phyloP scores from a whole-genome alignment of 768 basidiomycete species.

The Boletales sp. region DNA sequence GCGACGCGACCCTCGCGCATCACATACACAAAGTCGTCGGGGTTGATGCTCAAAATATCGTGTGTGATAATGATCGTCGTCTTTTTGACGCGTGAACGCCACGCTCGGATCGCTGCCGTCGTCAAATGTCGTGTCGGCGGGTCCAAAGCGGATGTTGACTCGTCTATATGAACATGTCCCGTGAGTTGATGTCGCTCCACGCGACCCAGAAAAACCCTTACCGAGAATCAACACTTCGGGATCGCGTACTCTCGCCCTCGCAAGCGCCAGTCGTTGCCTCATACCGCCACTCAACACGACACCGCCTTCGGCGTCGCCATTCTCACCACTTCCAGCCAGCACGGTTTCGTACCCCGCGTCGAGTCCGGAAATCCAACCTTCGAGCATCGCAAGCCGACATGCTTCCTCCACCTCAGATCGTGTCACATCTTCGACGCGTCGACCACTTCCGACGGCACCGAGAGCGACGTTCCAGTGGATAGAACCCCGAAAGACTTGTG shows the following conservation, averaged over 20 bases:
- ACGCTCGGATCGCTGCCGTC: constrained; percentile 64
- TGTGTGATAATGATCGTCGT: constrained; percentile 74
- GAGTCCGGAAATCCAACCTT: constrained; percentile 82
- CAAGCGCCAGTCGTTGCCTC: constrained; percentile 85
- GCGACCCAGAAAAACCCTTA: constrained; percentile 36
- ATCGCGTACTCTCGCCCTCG: constrained; percentile 79
- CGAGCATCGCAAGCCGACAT: constrained; percentile 79
- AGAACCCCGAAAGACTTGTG: constrained; percentile 64
- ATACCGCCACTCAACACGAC: constrained; percentile 88
- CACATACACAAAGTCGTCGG: constrained; percentile 87
- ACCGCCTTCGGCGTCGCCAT: constrained; percentile 42
- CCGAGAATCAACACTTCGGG: constrained; percentile 90
- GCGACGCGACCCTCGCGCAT: constrained; percentile 76
- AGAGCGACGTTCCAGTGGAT: constrained; percentile 87
- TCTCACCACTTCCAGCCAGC: constrained; percentile 47
- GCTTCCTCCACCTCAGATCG: constrained; percentile 74
- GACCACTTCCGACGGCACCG: constrained; percentile 51
- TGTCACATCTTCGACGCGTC: constrained; percentile 48
- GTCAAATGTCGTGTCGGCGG: constrained; percentile 83
- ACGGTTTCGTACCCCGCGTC: constrained; percentile 86
- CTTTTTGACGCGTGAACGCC: constrained; percentile 58
- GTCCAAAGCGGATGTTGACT: constrained; percentile 83
- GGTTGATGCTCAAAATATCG: constrained; percentile 79
- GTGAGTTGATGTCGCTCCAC: not conserved
- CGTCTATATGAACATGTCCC: constrained; percentile 42